phyloP scores from a whole-genome alignment of 257 asterid genomes.

The Thymus quinquecostatus region DNA sequence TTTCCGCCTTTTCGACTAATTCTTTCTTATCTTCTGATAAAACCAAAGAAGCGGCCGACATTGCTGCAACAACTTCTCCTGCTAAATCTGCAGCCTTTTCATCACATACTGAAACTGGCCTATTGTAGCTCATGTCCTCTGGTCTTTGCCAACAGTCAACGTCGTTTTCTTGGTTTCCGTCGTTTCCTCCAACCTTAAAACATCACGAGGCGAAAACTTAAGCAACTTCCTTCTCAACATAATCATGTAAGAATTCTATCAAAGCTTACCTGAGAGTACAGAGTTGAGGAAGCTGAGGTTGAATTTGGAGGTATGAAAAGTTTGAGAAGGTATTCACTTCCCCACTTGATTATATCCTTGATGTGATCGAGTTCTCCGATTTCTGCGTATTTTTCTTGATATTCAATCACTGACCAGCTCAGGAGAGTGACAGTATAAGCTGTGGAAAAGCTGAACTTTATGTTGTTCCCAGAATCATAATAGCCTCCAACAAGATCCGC shows the following conservation, averaged over 20 bases:
- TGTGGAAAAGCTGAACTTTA: constrained; percentile 57
- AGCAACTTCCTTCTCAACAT: background rate
- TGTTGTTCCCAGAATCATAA: constrained; percentile 67
- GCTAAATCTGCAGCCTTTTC: constrained; percentile 56
- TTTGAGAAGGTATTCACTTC: constrained; percentile 59
- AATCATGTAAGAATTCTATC: background rate
- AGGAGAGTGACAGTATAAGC: constrained; percentile 59
- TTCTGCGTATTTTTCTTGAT: constrained; percentile 56
- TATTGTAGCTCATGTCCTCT: constrained; percentile 54
- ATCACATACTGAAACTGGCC: constrained; percentile 55
- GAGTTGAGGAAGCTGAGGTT: constrained; percentile 32
- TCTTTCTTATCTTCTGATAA: constrained; percentile 33
- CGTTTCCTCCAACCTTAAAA: constrained; percentile 48
- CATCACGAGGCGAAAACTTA: background rate
- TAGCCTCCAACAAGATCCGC: constrained; percentile 66
- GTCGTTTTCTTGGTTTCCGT: constrained; percentile 39
- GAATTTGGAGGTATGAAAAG: constrained; percentile 43
- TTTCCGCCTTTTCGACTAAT: constrained; percentile 46
- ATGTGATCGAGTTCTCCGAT: constrained; percentile 62
- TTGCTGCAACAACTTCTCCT: constrained; percentile 62
- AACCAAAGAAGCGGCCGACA: constrained; percentile 67
- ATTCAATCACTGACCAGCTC: constrained; percentile 69
- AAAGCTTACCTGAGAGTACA: constrained; percentile 56
- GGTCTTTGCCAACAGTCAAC: constrained; percentile 66
- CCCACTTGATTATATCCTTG: constrained; percentile 63